phyloP scores from a whole-genome alignment of 129 eudicot genomes.

The Helianthus tuberosus region DNA sequence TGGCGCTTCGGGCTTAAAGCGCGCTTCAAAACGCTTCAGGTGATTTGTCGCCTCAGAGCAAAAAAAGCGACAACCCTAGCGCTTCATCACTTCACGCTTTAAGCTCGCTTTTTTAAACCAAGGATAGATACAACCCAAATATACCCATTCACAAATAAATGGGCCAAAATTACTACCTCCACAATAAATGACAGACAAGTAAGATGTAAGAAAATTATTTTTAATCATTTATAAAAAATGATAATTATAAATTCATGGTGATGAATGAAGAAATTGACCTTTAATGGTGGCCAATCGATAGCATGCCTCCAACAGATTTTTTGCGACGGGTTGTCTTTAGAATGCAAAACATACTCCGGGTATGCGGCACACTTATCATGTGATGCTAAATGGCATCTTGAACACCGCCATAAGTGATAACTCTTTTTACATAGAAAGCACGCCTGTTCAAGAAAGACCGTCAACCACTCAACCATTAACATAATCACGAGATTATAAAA shows the following conservation, averaged over 20 bases:
- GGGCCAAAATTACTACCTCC: constrained; percentile 3
- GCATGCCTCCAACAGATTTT: constrained; percentile 91
- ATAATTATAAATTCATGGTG: constrained; percentile 25
- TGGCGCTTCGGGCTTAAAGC: too few species aligned
- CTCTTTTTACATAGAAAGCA: constrained; percentile 80
- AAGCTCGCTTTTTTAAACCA: too few species aligned
- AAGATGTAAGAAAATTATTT: background rate
- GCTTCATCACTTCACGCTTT: too few species aligned
- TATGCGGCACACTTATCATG: constrained; percentile 87
- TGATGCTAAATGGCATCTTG: constrained; percentile 77
- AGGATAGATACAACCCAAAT: too few species aligned
- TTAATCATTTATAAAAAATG: background rate
- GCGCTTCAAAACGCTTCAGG: too few species aligned
- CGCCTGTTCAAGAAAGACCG: constrained; percentile 47
- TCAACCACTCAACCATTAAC: constrained; percentile 3
- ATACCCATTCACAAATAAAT: background rate
- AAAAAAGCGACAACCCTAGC: too few species aligned
- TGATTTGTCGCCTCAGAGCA: too few species aligned
- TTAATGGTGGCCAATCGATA: constrained; percentile 58
- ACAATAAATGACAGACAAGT: constrained; percentile 5
- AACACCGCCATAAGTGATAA: constrained; percentile 66
- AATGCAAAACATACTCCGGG: constrained; percentile 60
- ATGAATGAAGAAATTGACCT: constrained; percentile 75
- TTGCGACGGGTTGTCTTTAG: constrained; percentile 53
- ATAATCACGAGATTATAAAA: background rate